Conservation (phyloP, 2,329 filamentous ascomycete species). For the Teratosphaeria epicoccoides region DNA sequence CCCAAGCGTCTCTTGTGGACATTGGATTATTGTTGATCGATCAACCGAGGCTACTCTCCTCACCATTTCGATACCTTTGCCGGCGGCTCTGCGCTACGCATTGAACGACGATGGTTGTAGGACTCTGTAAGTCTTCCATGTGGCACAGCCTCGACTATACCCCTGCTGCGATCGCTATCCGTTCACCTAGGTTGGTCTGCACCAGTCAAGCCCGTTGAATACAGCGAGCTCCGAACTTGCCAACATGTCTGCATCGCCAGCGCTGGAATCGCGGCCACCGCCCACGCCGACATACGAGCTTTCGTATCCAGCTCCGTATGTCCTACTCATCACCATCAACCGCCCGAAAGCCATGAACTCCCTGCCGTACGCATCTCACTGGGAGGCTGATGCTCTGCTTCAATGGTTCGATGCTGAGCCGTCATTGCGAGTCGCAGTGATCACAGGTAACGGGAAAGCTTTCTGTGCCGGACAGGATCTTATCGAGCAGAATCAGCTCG, state of each 20-base stretch:
- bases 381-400: conserved; percentile 24
- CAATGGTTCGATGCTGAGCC: conserved; percentile 26
- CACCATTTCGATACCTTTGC: neutral
- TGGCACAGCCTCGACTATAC: neutral
- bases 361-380: conserved; percentile 23
- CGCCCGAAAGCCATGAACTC: conserved; percentile 27
- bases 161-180: too few species aligned
- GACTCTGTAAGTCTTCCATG: neutral
- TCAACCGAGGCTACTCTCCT: neutral
- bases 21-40: too few species aligned
- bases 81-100: neutral
- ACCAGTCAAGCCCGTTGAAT: too few species aligned
- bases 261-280: neutral
- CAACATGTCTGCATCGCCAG: neutral
- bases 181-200: too few species aligned
- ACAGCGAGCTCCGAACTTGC: neutral
- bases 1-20: too few species aligned
- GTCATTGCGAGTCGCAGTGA: conserved; percentile 21
- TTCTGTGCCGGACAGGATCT: conserved; percentile 29
- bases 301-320: conserved; percentile 23
- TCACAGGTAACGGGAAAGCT: conserved; percentile 27
- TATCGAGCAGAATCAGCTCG: conserved; percentile 34
- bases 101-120: neutral
- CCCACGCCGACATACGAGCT: conserved; percentile 7
- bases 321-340: conserved; percentile 26